phyloP scores from a whole-genome alignment of 768 basidiomycete genomes.

The Butyriboletus loyo region DNA sequence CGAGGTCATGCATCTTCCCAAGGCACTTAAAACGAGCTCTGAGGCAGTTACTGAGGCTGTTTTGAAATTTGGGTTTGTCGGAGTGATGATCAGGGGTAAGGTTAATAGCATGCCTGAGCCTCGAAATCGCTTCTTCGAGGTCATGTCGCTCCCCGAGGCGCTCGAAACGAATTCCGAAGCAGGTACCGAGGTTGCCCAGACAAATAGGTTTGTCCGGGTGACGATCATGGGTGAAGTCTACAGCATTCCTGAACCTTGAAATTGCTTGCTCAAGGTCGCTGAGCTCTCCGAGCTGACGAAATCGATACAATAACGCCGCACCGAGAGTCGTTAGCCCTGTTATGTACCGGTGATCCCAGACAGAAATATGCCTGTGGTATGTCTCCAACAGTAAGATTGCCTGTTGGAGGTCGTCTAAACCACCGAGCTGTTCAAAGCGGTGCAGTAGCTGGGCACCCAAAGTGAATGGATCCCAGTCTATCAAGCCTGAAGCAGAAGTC shows the following conservation, averaged over 20 bases:
- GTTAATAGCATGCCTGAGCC: neutral
- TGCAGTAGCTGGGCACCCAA: neutral
- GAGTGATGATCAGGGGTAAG: neutral
- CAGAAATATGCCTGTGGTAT: too few relatives aligned
- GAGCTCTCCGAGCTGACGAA: neutral
- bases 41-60: too few relatives aligned
- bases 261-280: neutral
- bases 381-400: neutral
- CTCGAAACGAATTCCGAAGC: neutral
- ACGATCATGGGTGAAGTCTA: too few relatives aligned
- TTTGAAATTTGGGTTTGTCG: too few relatives aligned
- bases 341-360: neutral
- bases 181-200: too few relatives aligned
- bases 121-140: neutral
- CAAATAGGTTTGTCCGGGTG: too few relatives aligned
- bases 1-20: too few relatives aligned
- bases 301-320: slow-evolving; percentile 1
- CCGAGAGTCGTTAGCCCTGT: neutral
- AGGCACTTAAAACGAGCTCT: too few relatives aligned
- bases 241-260: too few relatives aligned
- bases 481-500: neutral
- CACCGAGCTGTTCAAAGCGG: neutral
- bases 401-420: neutral
- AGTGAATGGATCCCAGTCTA: neutral
- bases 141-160: neutral